Conservation (phyloP, 2,329 filamentous ascomycete genomes). For the Paradendryphiella salina region DNA sequence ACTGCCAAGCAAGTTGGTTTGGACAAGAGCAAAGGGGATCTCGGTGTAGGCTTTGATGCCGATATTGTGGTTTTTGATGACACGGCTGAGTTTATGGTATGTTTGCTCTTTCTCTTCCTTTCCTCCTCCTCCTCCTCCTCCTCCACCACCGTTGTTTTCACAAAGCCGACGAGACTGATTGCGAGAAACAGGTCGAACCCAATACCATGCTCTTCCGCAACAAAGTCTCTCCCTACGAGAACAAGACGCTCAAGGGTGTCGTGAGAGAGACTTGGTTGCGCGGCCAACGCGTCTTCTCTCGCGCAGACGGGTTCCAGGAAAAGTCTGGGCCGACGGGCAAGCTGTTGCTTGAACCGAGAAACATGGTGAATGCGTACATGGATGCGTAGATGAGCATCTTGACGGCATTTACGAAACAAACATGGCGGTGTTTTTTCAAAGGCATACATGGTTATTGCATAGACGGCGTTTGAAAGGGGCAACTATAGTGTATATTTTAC, state of each 20-base stretch:
- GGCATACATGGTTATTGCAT: background rate
- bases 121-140: background rate
- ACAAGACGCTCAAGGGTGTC: conserved; percentile 73
- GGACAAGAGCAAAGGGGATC: conserved; percentile 75
- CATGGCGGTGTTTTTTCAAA: background rate
- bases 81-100: conserved; percentile 73
- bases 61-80: conserved; percentile 95
- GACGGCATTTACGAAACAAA: background rate
- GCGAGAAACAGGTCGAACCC: conserved; percentile 45
- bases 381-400: background rate
- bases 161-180: background rate
- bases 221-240: conserved; percentile 88
- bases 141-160: background rate
- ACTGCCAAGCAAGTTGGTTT: conserved; percentile 89
- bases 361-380: conserved; percentile 6
- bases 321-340: conserved; percentile 56
- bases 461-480: conserved; percentile 2
- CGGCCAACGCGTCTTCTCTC: conserved; percentile 72
- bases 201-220: conserved; percentile 94
- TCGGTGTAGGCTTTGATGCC: conserved; percentile 80
- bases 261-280: conserved; percentile 86
- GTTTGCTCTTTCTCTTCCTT: conserved; percentile 3
- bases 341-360: conserved; percentile 57
- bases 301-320: conserved; percentile 66
- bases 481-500: background rate